Conservation (phyloP, 495 filamentous ascomycete genomes). For the Aspergillus wentii region DNA sequence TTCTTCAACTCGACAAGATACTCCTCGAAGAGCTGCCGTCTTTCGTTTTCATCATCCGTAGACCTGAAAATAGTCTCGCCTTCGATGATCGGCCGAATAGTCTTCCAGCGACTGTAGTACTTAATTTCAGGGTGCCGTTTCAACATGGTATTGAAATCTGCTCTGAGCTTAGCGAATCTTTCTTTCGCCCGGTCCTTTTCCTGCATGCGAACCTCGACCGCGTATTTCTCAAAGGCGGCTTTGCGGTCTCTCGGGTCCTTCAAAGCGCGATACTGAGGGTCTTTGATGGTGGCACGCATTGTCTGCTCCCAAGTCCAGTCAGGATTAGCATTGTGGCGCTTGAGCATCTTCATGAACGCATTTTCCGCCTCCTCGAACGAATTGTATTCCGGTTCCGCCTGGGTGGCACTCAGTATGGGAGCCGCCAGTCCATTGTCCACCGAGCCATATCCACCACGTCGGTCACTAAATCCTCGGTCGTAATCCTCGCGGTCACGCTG, state of each 20-base stretch:
- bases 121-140: conserved; percentile 96
- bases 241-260: conserved; percentile 93
- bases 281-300: conserved; percentile 83
- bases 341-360: conserved; percentile 88
- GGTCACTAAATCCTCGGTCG: conserved; percentile 58
- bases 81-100: conserved; percentile 89
- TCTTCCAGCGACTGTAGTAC: conserved; percentile 97
- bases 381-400: conserved; percentile 76
- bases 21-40: conserved; percentile 90
- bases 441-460: conserved; percentile 60
- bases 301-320: conserved; percentile 93
- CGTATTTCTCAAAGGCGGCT: conserved; percentile 92
- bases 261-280: conserved; percentile 88
- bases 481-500: conserved; percentile 48
- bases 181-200: conserved; percentile 96
- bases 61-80: conserved; percentile 93
- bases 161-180: conserved; percentile 84
- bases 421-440: conserved; percentile 52
- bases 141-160: conserved; percentile 95
- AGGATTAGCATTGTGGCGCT: conserved; percentile 75
- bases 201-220: conserved; percentile 80
- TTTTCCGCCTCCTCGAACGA: conserved; percentile 88
- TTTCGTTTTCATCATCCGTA: conserved; percentile 81
- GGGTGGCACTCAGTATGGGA: conserved; percentile 57
- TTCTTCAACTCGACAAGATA: conserved; percentile 84